These are phyloP conservation scores for Claviceps sorghi DNA, from an alignment of 2,329 filamentous ascomycete genomes.

Conservation along the genomic window DNA sequence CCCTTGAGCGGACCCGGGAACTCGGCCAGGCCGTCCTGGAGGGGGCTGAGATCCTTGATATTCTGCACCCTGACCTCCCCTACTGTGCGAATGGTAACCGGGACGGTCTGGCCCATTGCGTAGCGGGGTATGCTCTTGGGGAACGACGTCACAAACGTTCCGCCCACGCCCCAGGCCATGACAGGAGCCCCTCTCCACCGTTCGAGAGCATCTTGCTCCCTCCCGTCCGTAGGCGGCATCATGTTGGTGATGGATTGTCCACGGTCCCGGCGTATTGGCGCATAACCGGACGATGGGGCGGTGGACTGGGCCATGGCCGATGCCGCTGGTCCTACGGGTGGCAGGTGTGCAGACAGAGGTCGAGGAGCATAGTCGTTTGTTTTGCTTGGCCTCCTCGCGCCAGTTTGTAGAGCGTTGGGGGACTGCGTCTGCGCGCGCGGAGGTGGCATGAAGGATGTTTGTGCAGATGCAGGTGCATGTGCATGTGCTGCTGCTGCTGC, in stretches of 20 bases:
- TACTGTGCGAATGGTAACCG: conserved; percentile 67
- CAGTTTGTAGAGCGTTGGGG: conserved; percentile 32
- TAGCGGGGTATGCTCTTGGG: conserved; percentile 83
- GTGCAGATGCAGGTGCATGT: conserved; percentile 18
- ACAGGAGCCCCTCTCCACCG: conserved; percentile 85
- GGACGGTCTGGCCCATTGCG: conserved; percentile 53
- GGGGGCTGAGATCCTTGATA: conserved; percentile 57
- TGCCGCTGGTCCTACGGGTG: conserved; percentile 7
- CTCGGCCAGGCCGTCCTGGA: conserved; percentile 57
- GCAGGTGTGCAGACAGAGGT: conserved; percentile 37
- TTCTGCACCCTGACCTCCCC: conserved; percentile 70
- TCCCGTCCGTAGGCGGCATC: conserved; percentile 48
- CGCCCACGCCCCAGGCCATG: conserved; percentile 78
- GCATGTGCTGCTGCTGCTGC: not conserved
- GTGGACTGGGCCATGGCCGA: conserved; percentile 15
- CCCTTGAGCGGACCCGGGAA: conserved; percentile 83
- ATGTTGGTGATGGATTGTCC: conserved; percentile 42
- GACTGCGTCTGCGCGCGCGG: conserved; percentile 49
- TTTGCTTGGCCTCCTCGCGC: conserved; percentile 14
- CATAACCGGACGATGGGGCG: conserved; percentile 12
- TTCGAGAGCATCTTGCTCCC: conserved; percentile 62
- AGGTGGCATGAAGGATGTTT: conserved; percentile 35
- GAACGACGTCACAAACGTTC: conserved; percentile 68
- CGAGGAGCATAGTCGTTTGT: conserved; percentile 33
- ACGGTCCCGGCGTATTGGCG: conserved; percentile 27